Evolutionary conservation across 73 alveolate species (phyloP).

Genomic region (Tetrahymena malaccensis): DNA sequence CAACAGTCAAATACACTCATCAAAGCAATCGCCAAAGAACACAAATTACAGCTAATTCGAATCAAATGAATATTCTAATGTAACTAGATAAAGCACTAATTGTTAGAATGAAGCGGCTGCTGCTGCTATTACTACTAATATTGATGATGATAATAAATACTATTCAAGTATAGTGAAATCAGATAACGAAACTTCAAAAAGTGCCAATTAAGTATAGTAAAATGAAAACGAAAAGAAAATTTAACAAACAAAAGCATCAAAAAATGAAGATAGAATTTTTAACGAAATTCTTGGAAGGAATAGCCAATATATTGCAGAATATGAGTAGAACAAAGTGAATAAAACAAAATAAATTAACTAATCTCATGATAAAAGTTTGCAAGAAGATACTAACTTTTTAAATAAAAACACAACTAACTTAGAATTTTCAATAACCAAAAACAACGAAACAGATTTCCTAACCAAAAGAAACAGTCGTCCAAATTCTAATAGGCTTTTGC

Average conservation of each 20-base stretch:
- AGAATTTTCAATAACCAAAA: not conserved
- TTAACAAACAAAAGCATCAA: not conserved
- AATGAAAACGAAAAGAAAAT: not conserved
- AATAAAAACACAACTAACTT: not conserved
- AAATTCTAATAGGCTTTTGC: not conserved
- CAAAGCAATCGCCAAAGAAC: not conserved
- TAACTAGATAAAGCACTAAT: not conserved
- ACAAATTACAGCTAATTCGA: not conserved
- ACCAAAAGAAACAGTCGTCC: not conserved
- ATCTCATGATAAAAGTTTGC: not conserved
- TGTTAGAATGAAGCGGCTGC: not conserved
- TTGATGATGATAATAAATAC: not conserved
- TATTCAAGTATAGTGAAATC: not conserved
- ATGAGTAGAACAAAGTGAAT: not conserved
- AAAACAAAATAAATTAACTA: not conserved
- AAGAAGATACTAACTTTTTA: not conserved
- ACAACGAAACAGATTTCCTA: not conserved
- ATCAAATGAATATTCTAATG: not conserved
- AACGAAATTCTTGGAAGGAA: not conserved
- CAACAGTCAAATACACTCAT: not conserved
- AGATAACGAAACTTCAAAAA: not conserved
- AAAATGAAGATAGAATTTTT: not conserved
- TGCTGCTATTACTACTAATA: not conserved
- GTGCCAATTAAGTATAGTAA: not conserved
- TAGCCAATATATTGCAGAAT: not conserved